Percentiles rank a stretch among this genome's conserved stretches.
Evolutionary conservation across 305 asterid genomes (phyloP).

Genomic region (Fraxinus sp.): DNA sequence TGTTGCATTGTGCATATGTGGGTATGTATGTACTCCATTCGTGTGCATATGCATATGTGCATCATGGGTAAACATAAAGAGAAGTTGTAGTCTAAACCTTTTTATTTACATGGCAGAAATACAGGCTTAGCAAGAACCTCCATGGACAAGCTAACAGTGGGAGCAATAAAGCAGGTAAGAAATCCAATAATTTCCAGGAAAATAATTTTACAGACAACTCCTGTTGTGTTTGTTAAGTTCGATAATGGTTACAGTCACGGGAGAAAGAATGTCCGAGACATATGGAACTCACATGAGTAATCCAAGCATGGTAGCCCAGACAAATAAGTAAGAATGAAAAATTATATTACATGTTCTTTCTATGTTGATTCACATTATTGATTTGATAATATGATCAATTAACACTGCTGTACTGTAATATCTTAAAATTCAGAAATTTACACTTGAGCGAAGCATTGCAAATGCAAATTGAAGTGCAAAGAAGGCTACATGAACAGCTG

Average conservation of each 20-base stretch:
- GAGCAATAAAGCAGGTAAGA: conserved; percentile 71
- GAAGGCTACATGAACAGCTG: conserved; percentile 87
- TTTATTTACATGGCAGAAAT: conserved; percentile 60
- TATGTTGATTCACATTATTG: neutral
- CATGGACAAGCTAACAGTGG: conserved; percentile 72
- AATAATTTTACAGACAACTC: conserved; percentile 9
- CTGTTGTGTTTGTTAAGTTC: conserved; percentile 19
- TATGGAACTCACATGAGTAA: conserved; percentile 47
- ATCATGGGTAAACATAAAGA: neutral
- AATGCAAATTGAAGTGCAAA: conserved; percentile 89
- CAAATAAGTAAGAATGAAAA: conserved; percentile 53
- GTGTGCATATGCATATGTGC: neutral
- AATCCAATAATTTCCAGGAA: conserved; percentile 24
- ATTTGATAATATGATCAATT: conserved; percentile 12
- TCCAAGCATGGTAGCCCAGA: conserved; percentile 52
- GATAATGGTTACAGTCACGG: conserved; percentile 49
- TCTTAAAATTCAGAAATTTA: conserved; percentile 50
- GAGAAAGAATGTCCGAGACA: conserved; percentile 59
- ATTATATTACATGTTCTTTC: conserved; percentile 18
- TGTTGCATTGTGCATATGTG: neutral
- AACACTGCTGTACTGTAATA: conserved; percentile 9
- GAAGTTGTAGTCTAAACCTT: conserved; percentile 21
- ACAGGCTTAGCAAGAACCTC: conserved; percentile 86
- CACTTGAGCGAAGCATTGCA: conserved; percentile 83
- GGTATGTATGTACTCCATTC: neutral